Base-by-base conservation (phyloP, 139 green algal species). In the Chlamydomonas sp. region DNA sequence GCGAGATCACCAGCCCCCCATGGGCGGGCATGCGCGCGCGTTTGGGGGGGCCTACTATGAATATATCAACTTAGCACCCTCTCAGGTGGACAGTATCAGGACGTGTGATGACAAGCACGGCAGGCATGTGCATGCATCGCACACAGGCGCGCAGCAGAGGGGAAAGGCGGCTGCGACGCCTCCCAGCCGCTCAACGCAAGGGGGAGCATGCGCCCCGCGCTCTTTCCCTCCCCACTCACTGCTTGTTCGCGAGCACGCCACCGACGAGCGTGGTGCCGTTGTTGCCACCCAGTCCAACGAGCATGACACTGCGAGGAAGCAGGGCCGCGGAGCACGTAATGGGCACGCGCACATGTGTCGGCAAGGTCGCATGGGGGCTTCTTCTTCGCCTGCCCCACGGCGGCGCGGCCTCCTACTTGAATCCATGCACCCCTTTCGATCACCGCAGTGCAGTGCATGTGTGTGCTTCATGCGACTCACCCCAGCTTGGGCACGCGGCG, bases 241-340 rank as follows among this genome's bases (percentile, higher is more conserved):
- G 82, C 71, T 96, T 94, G 82, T 99, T 99, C 20, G 95, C 94
- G 2, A 99, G 84, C 37, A 99, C 89, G 47, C 91, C 92, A 31
- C 83, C 95, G 3, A 85, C 95, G 2, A 99, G 73, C 10, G 95
- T 99, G n/a, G 89, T 90, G 26, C 95, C 95, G 75, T 99, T 99
- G 84, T 99, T 99, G 48, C 95, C 95, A 36, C 95, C 95, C 83
- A 86, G 92, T 39, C 95, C 95, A 3, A 99, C 95, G 0, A 99
- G 88, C 95, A 99, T 98, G 2, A 99, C 86, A 6, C 93, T 97
- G 88, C 64, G 67, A 48, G 28, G 35, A 29, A 58, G 31, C 38
- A 57, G 24, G 38, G 48, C 35, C 2, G 29, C 26, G 3, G 29
- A 0, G 22, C 34, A 28, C 13, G 43, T 58, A 8, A 65, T 28